Percentiles rank a stretch among this genome's conserved stretches.
These are phyloP conservation scores for Ceratocystis variospora DNA, from an alignment of 2,329 filamentous ascomycete species.

Conservation along the genomic window DNA sequence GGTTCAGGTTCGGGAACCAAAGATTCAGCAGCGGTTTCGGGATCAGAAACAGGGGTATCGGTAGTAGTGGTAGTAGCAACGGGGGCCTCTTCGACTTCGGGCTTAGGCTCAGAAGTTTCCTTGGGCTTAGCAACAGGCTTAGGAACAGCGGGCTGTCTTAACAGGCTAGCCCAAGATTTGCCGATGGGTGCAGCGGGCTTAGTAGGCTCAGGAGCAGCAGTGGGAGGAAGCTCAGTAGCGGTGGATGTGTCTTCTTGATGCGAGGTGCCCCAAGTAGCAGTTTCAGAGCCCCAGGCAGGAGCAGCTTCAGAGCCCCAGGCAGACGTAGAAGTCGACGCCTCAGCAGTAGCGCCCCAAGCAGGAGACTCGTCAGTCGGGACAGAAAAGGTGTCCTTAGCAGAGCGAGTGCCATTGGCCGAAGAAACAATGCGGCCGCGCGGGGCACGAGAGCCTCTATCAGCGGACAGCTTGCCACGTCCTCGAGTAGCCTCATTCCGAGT, in stretches of 20 bases:
- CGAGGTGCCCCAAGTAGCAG: constrained; percentile 33
- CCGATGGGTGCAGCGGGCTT: constrained; percentile 29
- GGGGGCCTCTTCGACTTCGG: constrained; percentile 25
- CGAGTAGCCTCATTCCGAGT: constrained; percentile 47
- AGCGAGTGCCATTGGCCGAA: constrained; percentile 47
- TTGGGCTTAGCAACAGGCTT: constrained; percentile 46
- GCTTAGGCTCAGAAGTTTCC: constrained; percentile 33
- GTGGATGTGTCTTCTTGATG: constrained; percentile 25
- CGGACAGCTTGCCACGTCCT: constrained; percentile 43
- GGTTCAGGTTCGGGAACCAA: constrained; percentile 12
- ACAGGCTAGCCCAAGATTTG: constrained; percentile 66
- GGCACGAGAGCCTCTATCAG: constrained; percentile 47
- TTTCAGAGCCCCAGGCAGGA: constrained; percentile 30
- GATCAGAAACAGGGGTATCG: constrained; percentile 1
- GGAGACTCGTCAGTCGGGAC: constrained; percentile 57
- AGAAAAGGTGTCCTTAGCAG: constrained; percentile 43
- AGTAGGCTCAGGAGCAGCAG: constrained; percentile 28
- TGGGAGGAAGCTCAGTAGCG: constrained; percentile 14
- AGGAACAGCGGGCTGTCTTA: constrained; percentile 44
- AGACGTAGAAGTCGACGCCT: constrained; percentile 24
- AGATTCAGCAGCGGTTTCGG: neutral
- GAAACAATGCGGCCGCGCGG: constrained; percentile 50
- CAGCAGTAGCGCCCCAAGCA: constrained; percentile 31
- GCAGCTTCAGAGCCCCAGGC: constrained; percentile 42
- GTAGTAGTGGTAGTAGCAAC: constrained; percentile 19